phyloP scores from a whole-genome alignment of 139 green algal species.

The Gonium pectorale region DNA sequence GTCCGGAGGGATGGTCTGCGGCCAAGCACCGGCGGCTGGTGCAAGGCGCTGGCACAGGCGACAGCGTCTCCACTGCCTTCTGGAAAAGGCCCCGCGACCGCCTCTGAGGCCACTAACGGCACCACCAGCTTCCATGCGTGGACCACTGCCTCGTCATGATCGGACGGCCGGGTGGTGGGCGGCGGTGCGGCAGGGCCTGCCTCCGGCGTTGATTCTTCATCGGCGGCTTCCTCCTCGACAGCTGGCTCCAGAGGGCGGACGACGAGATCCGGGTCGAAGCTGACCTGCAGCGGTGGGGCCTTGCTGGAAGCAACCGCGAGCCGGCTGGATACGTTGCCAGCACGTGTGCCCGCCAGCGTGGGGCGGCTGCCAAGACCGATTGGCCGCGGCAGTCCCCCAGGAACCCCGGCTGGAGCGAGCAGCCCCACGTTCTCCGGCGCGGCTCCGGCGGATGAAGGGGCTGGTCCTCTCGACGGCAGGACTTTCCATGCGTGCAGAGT shows the following conservation, averaged over 20 bases:
- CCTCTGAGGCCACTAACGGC: not conserved
- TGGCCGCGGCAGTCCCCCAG: not conserved
- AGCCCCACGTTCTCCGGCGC: not conserved
- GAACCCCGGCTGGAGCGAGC: too few species aligned
- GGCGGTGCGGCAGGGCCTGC: not conserved
- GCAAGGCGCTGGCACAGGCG: not conserved
- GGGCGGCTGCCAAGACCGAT: not conserved
- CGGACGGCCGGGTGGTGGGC: not conserved
- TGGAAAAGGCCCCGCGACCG: not conserved
- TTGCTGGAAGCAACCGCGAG: conserved; percentile 6
- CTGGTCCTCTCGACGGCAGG: conserved; percentile 5
- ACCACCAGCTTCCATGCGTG: conserved; percentile 37
- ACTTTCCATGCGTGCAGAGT: conserved; percentile 38
- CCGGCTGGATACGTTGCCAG: conserved; percentile 18
- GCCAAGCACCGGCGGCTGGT: not conserved
- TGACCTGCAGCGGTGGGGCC: conserved; percentile 3
- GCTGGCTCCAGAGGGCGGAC: not conserved
- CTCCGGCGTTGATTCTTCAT: not conserved
- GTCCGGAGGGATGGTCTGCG: not conserved
- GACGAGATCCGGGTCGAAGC: not conserved
- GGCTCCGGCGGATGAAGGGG: not conserved
- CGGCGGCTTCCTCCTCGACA: not conserved
- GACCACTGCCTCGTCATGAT: not conserved
- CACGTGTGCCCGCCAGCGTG: not conserved
- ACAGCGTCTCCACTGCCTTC: not conserved